phyloP scores from a whole-genome alignment of 305 asterid species.

The Solanum hybrid region DNA sequence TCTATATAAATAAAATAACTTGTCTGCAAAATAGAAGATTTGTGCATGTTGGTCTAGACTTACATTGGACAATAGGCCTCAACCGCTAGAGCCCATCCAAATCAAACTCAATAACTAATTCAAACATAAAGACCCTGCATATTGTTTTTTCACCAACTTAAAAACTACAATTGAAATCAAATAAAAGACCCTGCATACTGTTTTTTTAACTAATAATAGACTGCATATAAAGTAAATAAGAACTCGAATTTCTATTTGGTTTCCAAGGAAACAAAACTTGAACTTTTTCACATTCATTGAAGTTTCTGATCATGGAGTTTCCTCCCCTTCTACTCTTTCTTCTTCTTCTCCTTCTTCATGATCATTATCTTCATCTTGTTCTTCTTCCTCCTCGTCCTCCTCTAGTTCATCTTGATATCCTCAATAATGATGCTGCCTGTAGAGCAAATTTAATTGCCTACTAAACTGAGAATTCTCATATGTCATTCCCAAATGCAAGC shows the following conservation, averaged over 20 bases:
- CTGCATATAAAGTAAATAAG: neutral
- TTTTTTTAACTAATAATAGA: neutral
- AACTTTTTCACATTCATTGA: neutral
- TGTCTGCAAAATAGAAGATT: too few species aligned
- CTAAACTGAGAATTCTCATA: neutral
- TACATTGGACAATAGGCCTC: too few species aligned
- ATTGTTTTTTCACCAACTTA: neutral
- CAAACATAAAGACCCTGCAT: too few species aligned
- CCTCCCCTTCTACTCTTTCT: neutral
- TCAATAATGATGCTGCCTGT: neutral
- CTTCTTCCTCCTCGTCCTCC: neutral
- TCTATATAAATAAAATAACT: too few species aligned
- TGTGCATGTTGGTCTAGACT: too few species aligned
- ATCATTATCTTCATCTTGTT: neutral
- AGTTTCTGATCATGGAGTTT: neutral
- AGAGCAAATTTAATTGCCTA: neutral
- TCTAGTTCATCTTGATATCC: neutral
- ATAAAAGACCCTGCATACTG: neutral
- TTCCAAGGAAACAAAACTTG: neutral
- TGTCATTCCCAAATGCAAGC: conserved; percentile 11
- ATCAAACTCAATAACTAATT: too few species aligned
- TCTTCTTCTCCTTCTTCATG: neutral
- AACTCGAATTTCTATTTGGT: neutral
- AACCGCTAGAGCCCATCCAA: too few species aligned
- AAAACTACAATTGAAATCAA: neutral